Base-by-base conservation (phyloP, 305 asterid species). In the Nicotiana rustica region DNA sequence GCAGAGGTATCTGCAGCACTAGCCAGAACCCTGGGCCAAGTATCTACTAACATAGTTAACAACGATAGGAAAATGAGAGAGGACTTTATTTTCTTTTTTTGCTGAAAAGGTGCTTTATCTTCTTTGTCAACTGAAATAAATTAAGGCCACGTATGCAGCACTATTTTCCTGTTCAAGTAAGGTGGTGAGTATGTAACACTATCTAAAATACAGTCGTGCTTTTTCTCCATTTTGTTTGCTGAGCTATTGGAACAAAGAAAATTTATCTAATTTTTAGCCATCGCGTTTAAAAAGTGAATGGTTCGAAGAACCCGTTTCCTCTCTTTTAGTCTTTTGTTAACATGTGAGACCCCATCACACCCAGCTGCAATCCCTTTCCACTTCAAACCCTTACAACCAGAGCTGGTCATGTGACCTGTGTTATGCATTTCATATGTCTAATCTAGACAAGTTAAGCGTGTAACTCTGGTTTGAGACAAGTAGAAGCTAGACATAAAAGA, bases 391-490 rank as follows among this genome's bases (percentile, higher is more conserved):
- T 4, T 4, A 73, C 79, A 7, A 73, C 14, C 41, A 73, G 21
- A 49, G 62, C 18, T 3, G 41, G 52, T 73, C 8, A 49, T 13
- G 14, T 75, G 44, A 8, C 31, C 2, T 17, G 49, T 76, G 14
- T 76, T 17, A 29, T 76, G 66, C 13, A 29, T 76, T 9, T 76
- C 49, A 75, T 29, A 55, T 31, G 29, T 15, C 17, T 6, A 73
- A 25, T 41, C 62, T 25, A 21, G 49, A 13, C 79, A 73, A 13
- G 14, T 47, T 47, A 47, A 21, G 14, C 36, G 47, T 19, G 13
- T 12, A 49, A 71, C 61, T 47, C 80, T 73, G 44, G 15, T 49
- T 73, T 73, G 44, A 49, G 79, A 49, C 61, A 73, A 75, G 80
- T 13, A 55, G 66, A 76, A 55, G 80, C 29, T 29, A 29, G 25